Evolutionary conservation across 2,329 filamentous ascomycete genomes (phyloP).

Genomic region (Lachnellula occidentalis): DNA sequence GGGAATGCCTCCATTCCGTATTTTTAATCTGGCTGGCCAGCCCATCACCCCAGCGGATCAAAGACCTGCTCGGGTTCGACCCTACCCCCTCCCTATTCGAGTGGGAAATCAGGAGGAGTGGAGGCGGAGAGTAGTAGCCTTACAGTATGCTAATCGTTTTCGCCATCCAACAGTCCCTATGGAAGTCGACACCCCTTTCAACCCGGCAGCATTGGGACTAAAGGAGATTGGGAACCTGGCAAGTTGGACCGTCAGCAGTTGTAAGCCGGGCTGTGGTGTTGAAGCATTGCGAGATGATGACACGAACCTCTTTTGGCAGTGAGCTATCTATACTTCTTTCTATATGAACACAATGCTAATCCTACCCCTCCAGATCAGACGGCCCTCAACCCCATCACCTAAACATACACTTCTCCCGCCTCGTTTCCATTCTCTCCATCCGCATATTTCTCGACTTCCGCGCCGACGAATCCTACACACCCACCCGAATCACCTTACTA

Average conservation of each 20-base stretch:
- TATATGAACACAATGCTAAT: background rate
- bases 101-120: background rate
- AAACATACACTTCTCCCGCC: conserved; percentile 80
- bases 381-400: conserved; percentile 78
- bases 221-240: conserved; percentile 83
- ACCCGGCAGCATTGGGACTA: conserved; percentile 48
- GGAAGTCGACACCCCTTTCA: conserved; percentile 37
- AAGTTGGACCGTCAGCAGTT: conserved; percentile 75
- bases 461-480: conserved; percentile 93
- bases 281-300: conserved; percentile 71
- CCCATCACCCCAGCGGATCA: background rate
- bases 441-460: conserved; percentile 87
- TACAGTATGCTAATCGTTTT: conserved; percentile 7
- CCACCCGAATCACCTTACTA: conserved; percentile 82
- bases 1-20: background rate
- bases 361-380: conserved; percentile 53
- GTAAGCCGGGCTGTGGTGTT: conserved; percentile 75
- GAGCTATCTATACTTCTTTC: conserved; percentile 30
- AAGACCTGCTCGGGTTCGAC: background rate
- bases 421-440: conserved; percentile 71
- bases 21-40: background rate
- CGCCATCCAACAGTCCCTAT: conserved; percentile 23
- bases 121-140: background rate
- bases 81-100: background rate
- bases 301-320: conserved; percentile 74